phyloP scores from a whole-genome alignment of 176 grass and related monocot genomes.

The Areca catechu region DNA sequence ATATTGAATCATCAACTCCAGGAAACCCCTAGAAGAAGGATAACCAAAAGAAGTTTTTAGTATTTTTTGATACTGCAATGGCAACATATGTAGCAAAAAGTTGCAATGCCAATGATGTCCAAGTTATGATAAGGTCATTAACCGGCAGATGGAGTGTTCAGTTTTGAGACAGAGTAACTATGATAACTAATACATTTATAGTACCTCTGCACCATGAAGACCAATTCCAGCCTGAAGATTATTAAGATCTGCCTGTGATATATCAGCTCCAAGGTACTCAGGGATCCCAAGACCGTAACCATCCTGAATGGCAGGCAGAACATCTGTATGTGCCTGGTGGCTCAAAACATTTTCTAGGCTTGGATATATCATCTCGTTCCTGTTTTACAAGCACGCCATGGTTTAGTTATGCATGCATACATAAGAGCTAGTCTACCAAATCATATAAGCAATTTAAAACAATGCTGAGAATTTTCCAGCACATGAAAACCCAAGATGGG shows the following conservation, averaged over 20 bases:
- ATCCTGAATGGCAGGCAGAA: conserved; percentile 67
- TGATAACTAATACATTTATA: background rate
- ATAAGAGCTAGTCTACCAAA: too few relatives aligned
- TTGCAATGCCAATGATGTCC: too few relatives aligned
- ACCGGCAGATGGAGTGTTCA: conserved; percentile 38
- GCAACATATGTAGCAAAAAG: conserved; percentile 14
- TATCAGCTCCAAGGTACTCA: conserved; percentile 80
- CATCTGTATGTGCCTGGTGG: conserved; percentile 33
- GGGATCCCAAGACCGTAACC: conserved; percentile 62
- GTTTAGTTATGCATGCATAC: too few relatives aligned
- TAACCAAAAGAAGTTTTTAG: conserved; percentile 1
- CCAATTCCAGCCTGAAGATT: conserved; percentile 54
- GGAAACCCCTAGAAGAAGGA: conserved; percentile 20
- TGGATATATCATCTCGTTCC: conserved; percentile 45
- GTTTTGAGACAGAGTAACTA: background rate
- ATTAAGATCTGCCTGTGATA: conserved; percentile 40
- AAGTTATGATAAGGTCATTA: too few relatives aligned
- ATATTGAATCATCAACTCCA: conserved; percentile 29
- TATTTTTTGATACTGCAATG: conserved; percentile 4
- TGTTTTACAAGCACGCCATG: conserved; percentile 23
- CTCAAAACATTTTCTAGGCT: conserved; percentile 56
- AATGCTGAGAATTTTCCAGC: too few relatives aligned
- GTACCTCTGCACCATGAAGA: conserved; percentile 20
- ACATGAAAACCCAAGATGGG: too few relatives aligned
- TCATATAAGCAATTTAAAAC: too few relatives aligned